These are phyloP conservation scores for Immersiella caudata DNA, from an alignment of 495 filamentous ascomycete genomes.

Conservation along the genomic window DNA sequence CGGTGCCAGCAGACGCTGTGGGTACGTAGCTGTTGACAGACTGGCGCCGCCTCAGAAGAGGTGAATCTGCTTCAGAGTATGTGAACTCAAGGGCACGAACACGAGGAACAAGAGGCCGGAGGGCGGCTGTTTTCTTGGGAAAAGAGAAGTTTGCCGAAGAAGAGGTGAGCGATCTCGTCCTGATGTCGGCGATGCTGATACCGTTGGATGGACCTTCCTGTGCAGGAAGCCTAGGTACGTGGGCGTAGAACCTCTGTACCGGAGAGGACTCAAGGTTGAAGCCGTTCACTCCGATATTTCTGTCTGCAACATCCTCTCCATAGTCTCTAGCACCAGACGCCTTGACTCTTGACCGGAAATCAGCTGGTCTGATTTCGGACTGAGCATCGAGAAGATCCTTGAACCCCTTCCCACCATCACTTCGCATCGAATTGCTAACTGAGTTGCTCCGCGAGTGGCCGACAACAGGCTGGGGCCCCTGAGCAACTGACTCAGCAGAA, in stretches of 20 bases:
- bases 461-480: neutral
- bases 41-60: conserved; percentile 18
- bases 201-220: neutral
- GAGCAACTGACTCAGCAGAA: conserved; percentile 13
- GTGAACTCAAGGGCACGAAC: conserved; percentile 7
- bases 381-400: conserved; percentile 58
- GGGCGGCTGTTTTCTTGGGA: conserved; percentile 24
- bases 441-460: conserved; percentile 25
- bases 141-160: conserved; percentile 21
- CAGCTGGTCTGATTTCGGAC: conserved; percentile 47
- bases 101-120: neutral
- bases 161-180: conserved; percentile 29
- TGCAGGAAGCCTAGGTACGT: neutral
- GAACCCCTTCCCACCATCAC: conserved; percentile 31
- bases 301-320: conserved; percentile 59
- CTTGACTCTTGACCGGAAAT: conserved; percentile 49
- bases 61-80: neutral
- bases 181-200: conserved; percentile 22
- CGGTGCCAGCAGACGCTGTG: neutral
- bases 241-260: conserved; percentile 38
- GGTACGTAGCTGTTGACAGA: conserved; percentile 34
- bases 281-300: conserved; percentile 50
- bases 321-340: conserved; percentile 53
- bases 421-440: conserved; percentile 23
- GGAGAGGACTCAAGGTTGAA: conserved; percentile 35